Evolutionary conservation across 106 monocot genomes (phyloP).

Genomic region (Allium fistulosum): DNA sequence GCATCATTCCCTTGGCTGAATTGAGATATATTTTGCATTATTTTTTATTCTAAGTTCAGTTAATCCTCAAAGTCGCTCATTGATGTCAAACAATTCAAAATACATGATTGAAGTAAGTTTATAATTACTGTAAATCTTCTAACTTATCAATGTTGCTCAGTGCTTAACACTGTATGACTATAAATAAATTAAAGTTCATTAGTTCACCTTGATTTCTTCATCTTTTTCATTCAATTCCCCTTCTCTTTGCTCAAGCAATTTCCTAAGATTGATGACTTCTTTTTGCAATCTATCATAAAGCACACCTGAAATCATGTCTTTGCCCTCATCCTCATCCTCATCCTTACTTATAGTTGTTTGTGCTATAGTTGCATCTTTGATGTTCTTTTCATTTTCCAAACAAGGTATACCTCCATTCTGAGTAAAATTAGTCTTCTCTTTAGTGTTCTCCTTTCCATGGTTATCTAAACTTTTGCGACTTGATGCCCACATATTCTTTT

Average conservation of each 20-base stretch:
- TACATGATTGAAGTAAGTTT: neutral
- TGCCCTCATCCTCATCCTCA: conserved; percentile 9
- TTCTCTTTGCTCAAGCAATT: conserved; percentile 29
- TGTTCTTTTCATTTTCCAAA: conserved; percentile 2
- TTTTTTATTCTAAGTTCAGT: too few relatives aligned
- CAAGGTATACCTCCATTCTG: neutral
- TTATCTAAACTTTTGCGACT: conserved; percentile 19
- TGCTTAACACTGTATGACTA: too few relatives aligned
- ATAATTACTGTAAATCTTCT: neutral
- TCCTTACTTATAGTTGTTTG: neutral
- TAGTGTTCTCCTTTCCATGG: conserved; percentile 29
- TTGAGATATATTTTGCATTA: too few relatives aligned
- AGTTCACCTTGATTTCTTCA: conserved; percentile 36
- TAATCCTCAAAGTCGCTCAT: too few relatives aligned
- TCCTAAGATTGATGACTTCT: conserved; percentile 31
- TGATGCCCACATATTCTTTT: conserved; percentile 26
- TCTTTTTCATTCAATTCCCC: conserved; percentile 22
- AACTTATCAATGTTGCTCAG: neutral
- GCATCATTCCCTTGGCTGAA: too few relatives aligned
- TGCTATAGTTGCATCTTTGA: conserved; percentile 7
- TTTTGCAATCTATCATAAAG: conserved; percentile 44
- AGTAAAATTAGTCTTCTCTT: conserved; percentile 7
- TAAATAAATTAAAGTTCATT: too few relatives aligned
- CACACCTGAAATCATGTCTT: conserved; percentile 42
- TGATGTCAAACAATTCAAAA: neutral